Evolutionary conservation across 2,329 filamentous ascomycete genomes (phyloP).

Genomic region (Aspergillus eucalypticola): DNA sequence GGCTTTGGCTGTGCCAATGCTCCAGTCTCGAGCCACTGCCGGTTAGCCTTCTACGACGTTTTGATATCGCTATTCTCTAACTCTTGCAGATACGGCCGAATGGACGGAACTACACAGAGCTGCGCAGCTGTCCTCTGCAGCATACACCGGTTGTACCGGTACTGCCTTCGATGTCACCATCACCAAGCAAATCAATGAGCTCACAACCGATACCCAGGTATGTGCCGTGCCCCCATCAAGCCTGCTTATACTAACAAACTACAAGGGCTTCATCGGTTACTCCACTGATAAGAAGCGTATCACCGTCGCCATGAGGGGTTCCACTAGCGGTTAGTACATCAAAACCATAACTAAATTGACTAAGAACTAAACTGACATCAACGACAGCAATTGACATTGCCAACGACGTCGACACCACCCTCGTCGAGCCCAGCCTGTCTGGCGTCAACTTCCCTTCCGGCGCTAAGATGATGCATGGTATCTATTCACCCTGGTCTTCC

Average conservation of each 20-base stretch:
- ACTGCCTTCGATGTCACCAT: slow-evolving; percentile 34
- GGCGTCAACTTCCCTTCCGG: slow-evolving; percentile 31
- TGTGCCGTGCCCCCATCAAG: not conserved
- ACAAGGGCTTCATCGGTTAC: slow-evolving; percentile 32
- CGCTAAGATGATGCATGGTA: slow-evolving; percentile 30
- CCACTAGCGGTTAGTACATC: slow-evolving; percentile 23
- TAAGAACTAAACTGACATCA: not conserved
- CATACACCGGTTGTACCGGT: slow-evolving; percentile 29
- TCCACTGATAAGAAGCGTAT: slow-evolving; percentile 28
- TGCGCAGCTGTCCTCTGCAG: slow-evolving; percentile 33
- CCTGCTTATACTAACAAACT: not conserved
- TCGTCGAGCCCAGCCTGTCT: slow-evolving; percentile 27
- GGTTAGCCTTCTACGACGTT: not conserved
- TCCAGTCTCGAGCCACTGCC: not conserved
- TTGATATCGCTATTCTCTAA: not conserved
- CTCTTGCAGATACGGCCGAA: slow-evolving; percentile 16
- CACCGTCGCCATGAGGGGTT: slow-evolving; percentile 34
- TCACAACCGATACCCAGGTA: slow-evolving; percentile 28
- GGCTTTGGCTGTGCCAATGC: not conserved
- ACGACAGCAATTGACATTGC: slow-evolving; percentile 21
- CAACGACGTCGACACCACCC: slow-evolving; percentile 29
- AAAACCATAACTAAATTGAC: not conserved
- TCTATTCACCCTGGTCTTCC: slow-evolving; percentile 30
- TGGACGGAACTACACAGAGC: slow-evolving; percentile 27
- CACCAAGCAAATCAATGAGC: slow-evolving; percentile 28